These are phyloP conservation scores for Aquilaria malaccensis DNA, from an alignment of 345 rosid genomes.

Conservation along the genomic window DNA sequence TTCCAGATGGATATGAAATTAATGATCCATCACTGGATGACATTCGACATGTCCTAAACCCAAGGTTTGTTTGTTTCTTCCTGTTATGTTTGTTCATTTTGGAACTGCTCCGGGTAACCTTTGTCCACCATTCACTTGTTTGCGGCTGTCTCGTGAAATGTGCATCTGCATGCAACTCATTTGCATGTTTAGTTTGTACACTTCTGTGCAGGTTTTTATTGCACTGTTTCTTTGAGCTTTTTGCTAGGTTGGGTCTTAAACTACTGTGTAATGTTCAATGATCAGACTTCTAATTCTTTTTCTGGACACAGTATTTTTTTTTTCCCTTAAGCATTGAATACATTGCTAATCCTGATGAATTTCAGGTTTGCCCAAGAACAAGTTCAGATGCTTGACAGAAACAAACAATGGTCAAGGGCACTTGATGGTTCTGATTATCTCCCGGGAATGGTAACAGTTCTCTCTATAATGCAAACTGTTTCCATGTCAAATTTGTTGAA, in stretches of 20 bases:
- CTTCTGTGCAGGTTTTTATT: not conserved
- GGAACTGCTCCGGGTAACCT: not conserved
- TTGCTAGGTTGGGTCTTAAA: not conserved
- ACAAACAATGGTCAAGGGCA: conserved; percentile 93
- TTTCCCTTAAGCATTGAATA: too few species aligned
- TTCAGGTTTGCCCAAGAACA: conserved; percentile 78
- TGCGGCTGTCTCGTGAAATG: not conserved
- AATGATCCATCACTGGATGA: conserved; percentile 94
- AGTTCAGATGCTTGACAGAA: conserved; percentile 79
- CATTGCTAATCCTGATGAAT: not conserved
- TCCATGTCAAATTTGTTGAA: too few species aligned
- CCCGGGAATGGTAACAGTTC: conserved; percentile 76
- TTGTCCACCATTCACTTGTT: not conserved
- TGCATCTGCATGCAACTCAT: not conserved
- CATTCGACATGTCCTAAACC: conserved; percentile 85
- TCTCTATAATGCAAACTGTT: not conserved
- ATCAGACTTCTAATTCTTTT: not conserved
- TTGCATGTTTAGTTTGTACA: not conserved
- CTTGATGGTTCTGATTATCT: conserved; percentile 99
- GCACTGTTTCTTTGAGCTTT: not conserved
- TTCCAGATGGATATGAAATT: conserved; percentile 97
- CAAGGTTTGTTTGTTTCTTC: conserved; percentile 44
- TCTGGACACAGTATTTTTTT: too few species aligned
- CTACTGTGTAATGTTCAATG: not conserved
- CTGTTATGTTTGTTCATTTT: not conserved